Conservation (phyloP, 768 basidiomycete genomes). For the Russula griseocarnosa region DNA sequence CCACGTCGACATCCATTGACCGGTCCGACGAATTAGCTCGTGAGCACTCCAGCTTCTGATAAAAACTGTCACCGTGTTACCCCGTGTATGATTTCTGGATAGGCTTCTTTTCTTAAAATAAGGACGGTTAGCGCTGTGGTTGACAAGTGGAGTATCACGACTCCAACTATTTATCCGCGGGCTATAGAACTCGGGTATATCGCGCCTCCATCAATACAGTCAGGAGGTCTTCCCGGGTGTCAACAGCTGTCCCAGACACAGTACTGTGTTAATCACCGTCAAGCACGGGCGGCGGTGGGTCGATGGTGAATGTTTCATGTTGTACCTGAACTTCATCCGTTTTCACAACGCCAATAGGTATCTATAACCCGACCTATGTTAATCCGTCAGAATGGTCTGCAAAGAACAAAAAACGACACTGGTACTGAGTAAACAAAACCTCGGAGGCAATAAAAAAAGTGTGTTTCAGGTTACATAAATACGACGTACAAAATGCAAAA, state of each 20-base stretch:
- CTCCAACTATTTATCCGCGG: background rate
- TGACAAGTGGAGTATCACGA: background rate
- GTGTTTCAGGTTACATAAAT: slow-evolving; percentile 13
- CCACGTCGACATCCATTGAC: too few relatives aligned
- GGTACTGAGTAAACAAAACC: too few relatives aligned
- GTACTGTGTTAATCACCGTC: background rate
- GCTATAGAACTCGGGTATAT: background rate
- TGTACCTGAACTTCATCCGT: slow-evolving; percentile 1
- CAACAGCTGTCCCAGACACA: background rate
- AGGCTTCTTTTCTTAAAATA: background rate
- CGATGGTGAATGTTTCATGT: slow-evolving; percentile 3
- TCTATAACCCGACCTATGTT: too few relatives aligned
- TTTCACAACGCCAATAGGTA: background rate
- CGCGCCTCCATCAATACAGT: slow-evolving; percentile 5
- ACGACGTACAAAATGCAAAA: slow-evolving; percentile 15
- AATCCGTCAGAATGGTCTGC: too few relatives aligned
- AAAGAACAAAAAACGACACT: too few relatives aligned
- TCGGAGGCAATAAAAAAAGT: background rate
- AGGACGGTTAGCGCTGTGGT: background rate
- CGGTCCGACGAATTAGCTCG: background rate
- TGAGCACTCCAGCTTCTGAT: background rate
- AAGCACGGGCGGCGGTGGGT: slow-evolving; percentile 2
- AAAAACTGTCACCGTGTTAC: background rate
- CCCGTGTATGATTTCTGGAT: background rate
- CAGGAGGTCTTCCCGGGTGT: background rate